A percentile compares a stretch with the other conserved stretches of the same genome.
Evolutionary conservation across 1,284 basidiomycete genomes (phyloP).

Genomic region (Schizophyllum amplum): DNA sequence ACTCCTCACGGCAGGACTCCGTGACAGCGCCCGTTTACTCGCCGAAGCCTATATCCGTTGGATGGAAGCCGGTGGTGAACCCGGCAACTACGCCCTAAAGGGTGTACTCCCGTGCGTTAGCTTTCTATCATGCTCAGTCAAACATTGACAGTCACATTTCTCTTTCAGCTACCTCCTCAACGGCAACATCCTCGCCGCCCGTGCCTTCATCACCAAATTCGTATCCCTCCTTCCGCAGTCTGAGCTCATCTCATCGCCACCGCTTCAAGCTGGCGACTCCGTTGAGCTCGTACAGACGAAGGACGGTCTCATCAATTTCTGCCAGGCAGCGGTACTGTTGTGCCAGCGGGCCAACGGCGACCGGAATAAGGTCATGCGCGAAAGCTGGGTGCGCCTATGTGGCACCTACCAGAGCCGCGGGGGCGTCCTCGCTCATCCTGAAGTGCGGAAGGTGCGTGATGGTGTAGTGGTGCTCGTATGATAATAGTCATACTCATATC

Average conservation of each 20-base stretch:
- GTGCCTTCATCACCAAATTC: slow-evolving; percentile 75
- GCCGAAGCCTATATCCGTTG: slow-evolving; percentile 83
- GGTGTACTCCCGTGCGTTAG: slow-evolving; percentile 72
- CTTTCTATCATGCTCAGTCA: background rate
- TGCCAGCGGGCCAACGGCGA: slow-evolving; percentile 79
- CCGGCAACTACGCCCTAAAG: slow-evolving; percentile 72
- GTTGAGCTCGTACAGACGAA: slow-evolving; percentile 69
- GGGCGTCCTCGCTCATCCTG: slow-evolving; percentile 52
- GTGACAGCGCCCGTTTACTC: slow-evolving; percentile 80
- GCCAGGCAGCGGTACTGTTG: slow-evolving; percentile 77
- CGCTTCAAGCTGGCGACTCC: slow-evolving; percentile 34
- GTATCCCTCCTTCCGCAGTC: slow-evolving; percentile 48
- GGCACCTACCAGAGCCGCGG: slow-evolving; percentile 70
- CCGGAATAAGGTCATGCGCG: slow-evolving; percentile 61
- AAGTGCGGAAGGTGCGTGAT: slow-evolving; percentile 65
- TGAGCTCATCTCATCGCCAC: slow-evolving; percentile 26
- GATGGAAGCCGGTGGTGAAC: slow-evolving; percentile 37
- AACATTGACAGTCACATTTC: slow-evolving; percentile 2
- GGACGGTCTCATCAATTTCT: slow-evolving; percentile 74
- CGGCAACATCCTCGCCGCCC: slow-evolving; percentile 81
- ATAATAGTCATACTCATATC: slow-evolving; percentile 1
- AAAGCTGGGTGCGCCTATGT: slow-evolving; percentile 78
- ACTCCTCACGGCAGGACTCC: slow-evolving; percentile 75
- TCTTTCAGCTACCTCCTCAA: slow-evolving; percentile 69
- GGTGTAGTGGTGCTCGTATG: background rate